phyloP scores from a whole-genome alignment of 139 green algal genomes.

The Pseudopediastrum boryanum region DNA sequence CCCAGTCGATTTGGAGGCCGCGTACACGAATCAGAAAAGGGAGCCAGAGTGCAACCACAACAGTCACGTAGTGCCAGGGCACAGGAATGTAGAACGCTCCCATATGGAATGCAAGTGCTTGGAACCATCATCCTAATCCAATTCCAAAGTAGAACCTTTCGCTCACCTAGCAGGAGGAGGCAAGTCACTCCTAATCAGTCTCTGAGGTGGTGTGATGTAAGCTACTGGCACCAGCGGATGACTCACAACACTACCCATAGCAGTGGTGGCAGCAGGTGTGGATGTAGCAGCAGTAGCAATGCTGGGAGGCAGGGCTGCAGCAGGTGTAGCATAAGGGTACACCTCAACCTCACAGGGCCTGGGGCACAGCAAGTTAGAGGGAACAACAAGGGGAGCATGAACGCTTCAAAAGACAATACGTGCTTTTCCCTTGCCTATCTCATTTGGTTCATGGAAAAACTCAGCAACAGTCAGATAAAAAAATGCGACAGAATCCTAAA shows the following conservation, averaged over 20 bases:
- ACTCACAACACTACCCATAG: background rate
- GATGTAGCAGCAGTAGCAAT: background rate
- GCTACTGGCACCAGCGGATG: slow-evolving; percentile 43
- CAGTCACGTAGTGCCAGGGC: too few relatives aligned
- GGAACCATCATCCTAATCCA: too few relatives aligned
- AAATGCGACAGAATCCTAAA: too few relatives aligned
- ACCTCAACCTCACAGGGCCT: background rate
- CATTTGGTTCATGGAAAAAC: too few relatives aligned
- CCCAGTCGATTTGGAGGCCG: too few relatives aligned
- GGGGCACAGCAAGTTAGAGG: background rate
- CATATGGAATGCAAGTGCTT: too few relatives aligned
- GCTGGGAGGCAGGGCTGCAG: background rate
- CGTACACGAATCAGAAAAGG: too few relatives aligned
- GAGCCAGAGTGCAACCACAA: too few relatives aligned
- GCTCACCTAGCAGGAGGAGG: slow-evolving; percentile 37
- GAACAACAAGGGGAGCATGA: background rate
- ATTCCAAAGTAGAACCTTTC: too few relatives aligned
- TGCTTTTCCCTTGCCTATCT: too few relatives aligned
- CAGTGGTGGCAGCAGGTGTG: background rate
- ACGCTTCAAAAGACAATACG: background rate
- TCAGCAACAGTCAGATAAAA: too few relatives aligned
- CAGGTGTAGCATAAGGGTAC: background rate
- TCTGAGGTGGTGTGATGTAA: slow-evolving; percentile 52
- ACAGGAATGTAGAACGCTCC: too few relatives aligned
- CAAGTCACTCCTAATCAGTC: slow-evolving; percentile 40